Percentiles rank a stretch among this genome's conserved stretches.
Evolutionary conservation across 208 protist species (phyloP).

Genomic region (Acanthamoeba sp.): DNA sequence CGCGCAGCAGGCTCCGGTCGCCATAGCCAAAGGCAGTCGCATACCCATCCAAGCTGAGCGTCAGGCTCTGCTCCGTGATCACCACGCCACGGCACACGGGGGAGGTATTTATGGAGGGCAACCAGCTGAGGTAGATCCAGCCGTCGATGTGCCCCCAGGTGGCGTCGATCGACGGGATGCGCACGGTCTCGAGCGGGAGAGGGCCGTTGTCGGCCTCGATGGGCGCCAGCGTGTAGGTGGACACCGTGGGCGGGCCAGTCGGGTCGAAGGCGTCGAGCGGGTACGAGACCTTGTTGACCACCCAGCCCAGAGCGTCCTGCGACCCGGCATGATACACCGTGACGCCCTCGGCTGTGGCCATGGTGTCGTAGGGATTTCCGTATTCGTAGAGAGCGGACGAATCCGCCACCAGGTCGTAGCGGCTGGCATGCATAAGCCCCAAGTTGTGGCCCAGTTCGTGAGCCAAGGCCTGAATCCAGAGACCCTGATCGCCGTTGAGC

Average conservation of each 20-base stretch:
- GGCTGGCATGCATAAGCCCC: background rate
- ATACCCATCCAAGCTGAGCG: background rate
- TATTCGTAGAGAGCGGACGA: background rate
- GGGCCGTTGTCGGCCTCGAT: background rate
- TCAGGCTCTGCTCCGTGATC: background rate
- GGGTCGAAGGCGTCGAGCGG: background rate
- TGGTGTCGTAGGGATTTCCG: background rate
- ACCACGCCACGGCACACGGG: background rate
- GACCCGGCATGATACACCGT: background rate
- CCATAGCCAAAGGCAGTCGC: background rate
- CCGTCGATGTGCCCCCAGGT: background rate
- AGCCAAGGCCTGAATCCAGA: background rate
- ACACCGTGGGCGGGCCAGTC: background rate
- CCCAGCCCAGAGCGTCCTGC: background rate
- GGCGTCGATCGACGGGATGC: background rate
- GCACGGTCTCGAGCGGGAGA: background rate
- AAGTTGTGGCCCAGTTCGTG: conserved; percentile 10
- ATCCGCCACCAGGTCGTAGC: background rate
- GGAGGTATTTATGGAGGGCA: too few species aligned
- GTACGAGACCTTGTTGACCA: background rate
- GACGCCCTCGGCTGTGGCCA: background rate
- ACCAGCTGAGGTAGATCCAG: conserved; percentile 1
- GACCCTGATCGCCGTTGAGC: background rate
- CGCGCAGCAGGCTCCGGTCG: background rate
- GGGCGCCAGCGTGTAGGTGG: background rate